These are phyloP conservation scores for Entomortierella lignicola DNA, from an alignment of 192 early-diverging fungal species.

Conservation along the genomic window DNA sequence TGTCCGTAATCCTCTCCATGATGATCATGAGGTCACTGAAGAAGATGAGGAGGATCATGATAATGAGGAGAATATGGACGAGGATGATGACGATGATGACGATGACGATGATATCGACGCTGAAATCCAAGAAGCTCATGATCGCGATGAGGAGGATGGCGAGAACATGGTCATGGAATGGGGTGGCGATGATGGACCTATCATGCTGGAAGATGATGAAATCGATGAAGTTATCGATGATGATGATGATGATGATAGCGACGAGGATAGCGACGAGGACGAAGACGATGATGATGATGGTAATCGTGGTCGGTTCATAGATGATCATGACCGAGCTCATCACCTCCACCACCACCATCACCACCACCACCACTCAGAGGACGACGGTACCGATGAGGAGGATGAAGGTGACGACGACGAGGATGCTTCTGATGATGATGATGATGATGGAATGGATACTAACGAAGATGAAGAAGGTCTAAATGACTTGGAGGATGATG, in stretches of 20 bases:
- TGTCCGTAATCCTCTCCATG: slow-evolving; percentile 56
- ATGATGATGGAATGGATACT: slow-evolving; percentile 58
- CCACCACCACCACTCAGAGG: slow-evolving; percentile 45
- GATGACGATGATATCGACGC: slow-evolving; percentile 61
- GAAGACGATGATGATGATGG: slow-evolving; percentile 58
- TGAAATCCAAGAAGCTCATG: slow-evolving; percentile 53
- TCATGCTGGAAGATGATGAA: slow-evolving; percentile 58
- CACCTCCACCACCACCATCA: slow-evolving; percentile 56
- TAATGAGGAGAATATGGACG: slow-evolving; percentile 46
- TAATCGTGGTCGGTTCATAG: slow-evolving; percentile 51
- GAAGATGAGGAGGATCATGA: slow-evolving; percentile 64
- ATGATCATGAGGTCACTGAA: slow-evolving; percentile 57
- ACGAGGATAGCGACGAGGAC: slow-evolving; percentile 52
- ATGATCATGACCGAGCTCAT: slow-evolving; percentile 53
- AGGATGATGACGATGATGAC: slow-evolving; percentile 53
- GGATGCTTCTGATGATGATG: slow-evolving; percentile 55
- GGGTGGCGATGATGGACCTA: slow-evolving; percentile 58
- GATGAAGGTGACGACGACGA: slow-evolving; percentile 71
- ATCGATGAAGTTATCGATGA: slow-evolving; percentile 61
- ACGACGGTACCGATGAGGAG: slow-evolving; percentile 65
- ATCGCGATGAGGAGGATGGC: slow-evolving; percentile 66
- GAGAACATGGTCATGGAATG: slow-evolving; percentile 66
- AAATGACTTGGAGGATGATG: slow-evolving; percentile 38
- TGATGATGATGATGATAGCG: slow-evolving; percentile 65
- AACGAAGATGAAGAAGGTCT: slow-evolving; percentile 54